Evolutionary conservation across 805 yeast genomes (phyloP).

Genomic region (Pichia rugopelliculosa): DNA sequence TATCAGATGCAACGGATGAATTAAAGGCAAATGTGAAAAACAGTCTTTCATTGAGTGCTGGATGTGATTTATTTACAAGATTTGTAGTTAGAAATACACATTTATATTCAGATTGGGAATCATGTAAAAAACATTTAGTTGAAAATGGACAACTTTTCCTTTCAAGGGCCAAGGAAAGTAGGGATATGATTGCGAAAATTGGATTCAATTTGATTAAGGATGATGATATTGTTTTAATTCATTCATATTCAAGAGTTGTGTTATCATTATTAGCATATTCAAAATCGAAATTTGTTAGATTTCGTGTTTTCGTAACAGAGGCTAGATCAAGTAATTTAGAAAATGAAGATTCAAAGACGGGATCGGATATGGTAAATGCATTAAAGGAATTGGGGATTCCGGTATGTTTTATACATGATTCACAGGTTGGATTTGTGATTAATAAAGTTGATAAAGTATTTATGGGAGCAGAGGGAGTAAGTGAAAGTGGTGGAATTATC

Average conservation of each 20-base stretch:
- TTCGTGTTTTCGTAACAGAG: constrained; percentile 87
- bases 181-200: constrained; percentile 78
- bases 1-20: constrained; percentile 67
- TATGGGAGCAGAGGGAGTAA: constrained; percentile 99
- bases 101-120: constrained; percentile 89
- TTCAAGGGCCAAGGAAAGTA: constrained; percentile 82
- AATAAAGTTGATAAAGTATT: constrained; percentile 88
- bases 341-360: constrained; percentile 35
- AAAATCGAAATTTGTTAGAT: constrained; percentile 67
- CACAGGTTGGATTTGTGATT: constrained; percentile 88
- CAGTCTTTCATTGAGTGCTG: constrained; percentile 91
- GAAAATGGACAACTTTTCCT: constrained; percentile 91
- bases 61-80: constrained; percentile 93
- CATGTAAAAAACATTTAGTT: constrained; percentile 79
- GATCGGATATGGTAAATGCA: constrained; percentile 64
- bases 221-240: constrained; percentile 85
- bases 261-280: constrained; percentile 69
- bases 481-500: constrained; percentile 96
- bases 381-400: constrained; percentile 74
- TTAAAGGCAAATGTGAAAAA: constrained; percentile 77
- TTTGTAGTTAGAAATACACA: constrained; percentile 87
- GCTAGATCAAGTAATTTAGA: constrained; percentile 83
- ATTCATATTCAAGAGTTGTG: constrained; percentile 89
- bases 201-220: constrained; percentile 89
- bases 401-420: constrained; percentile 79